Base-by-base conservation (phyloP, 495 filamentous ascomycete genomes). In the Neurospora sp. region DNA sequence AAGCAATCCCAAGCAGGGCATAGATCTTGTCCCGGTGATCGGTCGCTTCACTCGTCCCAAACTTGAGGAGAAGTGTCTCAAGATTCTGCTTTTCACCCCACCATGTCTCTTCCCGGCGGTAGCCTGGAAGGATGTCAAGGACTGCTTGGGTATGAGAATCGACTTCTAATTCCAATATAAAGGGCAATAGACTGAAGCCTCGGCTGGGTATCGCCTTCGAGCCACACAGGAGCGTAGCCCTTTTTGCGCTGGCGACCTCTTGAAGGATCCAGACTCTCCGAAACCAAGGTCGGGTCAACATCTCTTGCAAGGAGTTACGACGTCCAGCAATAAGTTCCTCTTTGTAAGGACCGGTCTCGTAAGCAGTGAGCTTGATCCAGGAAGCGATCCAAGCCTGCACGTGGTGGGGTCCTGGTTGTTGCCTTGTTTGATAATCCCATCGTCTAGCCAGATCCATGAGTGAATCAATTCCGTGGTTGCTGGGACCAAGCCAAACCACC, bases 81-180 rank as follows among this genome's bases (percentile, higher is more conserved):
- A 84, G 79, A 20, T 77, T 40, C 27, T 73, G 76, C 1, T 70
- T 74, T 42, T 76, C 12, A 1, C 42, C 70, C 79, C 79, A 82
- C 80, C 82, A 82, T 1, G 80, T 81, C 0, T 72, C 46, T 66
- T 76, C 48, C 16, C 80, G 73, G 0, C 73, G 73, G 11, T 37
- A 42, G 1, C 81, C 77, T 2, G 81, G 80, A 76, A 83, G 81
- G 54, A 83, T 79, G 46, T 83, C 81, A 14, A 83, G 76, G 2
- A 83, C 76, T 18, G 81, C 77, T 73, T 83, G 78, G n/a, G n/a
- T n/a, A n/a, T n/a, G n/a, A n/a, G n/a, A n/a, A n/a, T n/a, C n/a
- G n/a, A n/a, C n/a, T n/a, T n/a, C n/a, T n/a, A n/a, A n/a, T n/a
- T n/a, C 74, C 38, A 81, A 27, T 9, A 81, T n/a, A 2, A 70